phyloP scores from a whole-genome alignment of 1,139 yeast species.

The Pichia inconspicua region DNA sequence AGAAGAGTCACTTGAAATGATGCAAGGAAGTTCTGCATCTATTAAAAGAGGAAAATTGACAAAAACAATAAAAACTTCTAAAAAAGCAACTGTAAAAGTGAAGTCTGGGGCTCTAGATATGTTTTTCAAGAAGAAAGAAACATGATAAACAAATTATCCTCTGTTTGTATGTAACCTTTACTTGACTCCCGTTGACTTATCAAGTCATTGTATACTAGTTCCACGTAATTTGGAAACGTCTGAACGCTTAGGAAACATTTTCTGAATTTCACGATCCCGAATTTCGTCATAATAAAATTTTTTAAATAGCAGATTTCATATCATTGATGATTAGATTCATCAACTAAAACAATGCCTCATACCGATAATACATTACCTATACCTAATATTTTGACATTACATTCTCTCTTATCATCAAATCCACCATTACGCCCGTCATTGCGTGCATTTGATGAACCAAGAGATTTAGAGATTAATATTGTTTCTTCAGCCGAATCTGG shows the following conservation, averaged over 20 bases:
- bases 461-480: slow-evolving; percentile 42
- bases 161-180: not conserved
- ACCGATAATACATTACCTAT: slow-evolving; percentile 13
- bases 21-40: slow-evolving; percentile 8
- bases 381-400: slow-evolving; percentile 13
- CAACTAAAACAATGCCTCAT: slow-evolving; percentile 6
- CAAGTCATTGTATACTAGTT: too few relatives aligned
- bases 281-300: not conserved
- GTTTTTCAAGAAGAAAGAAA: slow-evolving; percentile 33
- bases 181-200: not conserved
- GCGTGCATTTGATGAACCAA: slow-evolving; percentile 12
- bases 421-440: slow-evolving; percentile 15
- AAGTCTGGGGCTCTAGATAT: slow-evolving; percentile 60
- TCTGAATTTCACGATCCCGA: too few relatives aligned
- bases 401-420: slow-evolving; percentile 9
- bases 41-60: slow-evolving; percentile 12
- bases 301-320: not conserved
- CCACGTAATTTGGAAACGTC: too few relatives aligned
- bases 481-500: slow-evolving; percentile 53
- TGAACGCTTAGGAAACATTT: too few relatives aligned
- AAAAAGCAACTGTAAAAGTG: slow-evolving; percentile 36
- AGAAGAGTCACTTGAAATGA: slow-evolving; percentile 4
- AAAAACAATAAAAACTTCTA: slow-evolving; percentile 11
- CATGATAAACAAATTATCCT: not conserved
- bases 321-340: too few relatives aligned